Evolutionary conservation across 805 yeast species (phyloP).

Genomic region (Tetrapisispora taiwanensis): DNA sequence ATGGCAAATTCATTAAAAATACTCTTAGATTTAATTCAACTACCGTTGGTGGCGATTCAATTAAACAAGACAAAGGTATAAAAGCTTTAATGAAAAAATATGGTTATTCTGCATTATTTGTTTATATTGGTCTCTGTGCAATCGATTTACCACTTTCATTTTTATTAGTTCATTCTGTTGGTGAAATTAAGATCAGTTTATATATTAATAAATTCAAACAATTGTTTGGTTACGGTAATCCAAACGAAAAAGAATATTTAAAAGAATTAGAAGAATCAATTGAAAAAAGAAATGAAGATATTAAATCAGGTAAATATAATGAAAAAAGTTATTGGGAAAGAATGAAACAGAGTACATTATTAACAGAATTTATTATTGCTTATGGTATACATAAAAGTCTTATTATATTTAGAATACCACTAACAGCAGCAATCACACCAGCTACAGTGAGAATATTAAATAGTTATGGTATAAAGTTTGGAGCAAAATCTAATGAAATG

Average conservation of each 20-base stretch:
- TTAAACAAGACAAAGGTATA: constrained; percentile 21
- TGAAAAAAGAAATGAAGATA: constrained; percentile 8
- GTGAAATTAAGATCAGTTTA: constrained; percentile 68
- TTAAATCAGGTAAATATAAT: constrained; percentile 6
- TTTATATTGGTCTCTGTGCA: constrained; percentile 61
- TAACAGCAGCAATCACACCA: constrained; percentile 90
- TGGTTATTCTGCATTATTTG: constrained; percentile 85
- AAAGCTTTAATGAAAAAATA: constrained; percentile 71
- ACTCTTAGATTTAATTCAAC: constrained; percentile 5
- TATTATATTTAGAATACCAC: constrained; percentile 73
- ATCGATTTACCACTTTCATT: constrained; percentile 81
- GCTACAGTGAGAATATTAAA: constrained; percentile 52
- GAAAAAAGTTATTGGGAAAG: constrained; percentile 18
- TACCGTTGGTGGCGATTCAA: constrained; percentile 3
- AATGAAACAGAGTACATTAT: constrained; percentile 34
- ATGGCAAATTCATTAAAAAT: not conserved
- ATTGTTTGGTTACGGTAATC: constrained; percentile 50
- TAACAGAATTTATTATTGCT: constrained; percentile 83
- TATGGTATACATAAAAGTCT: constrained; percentile 88
- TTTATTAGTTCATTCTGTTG: constrained; percentile 71
- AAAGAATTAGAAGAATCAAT: constrained; percentile 28
- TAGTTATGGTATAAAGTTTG: constrained; percentile 34
- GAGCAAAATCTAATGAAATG: constrained; percentile 31
- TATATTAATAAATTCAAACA: constrained; percentile 53
- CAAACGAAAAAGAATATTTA: constrained; percentile 32